Evolutionary conservation across 2,329 filamentous ascomycete genomes (phyloP), one percentile per base, ranked within the genome.

Genomic region (Ciborinia camelliae): DNA sequence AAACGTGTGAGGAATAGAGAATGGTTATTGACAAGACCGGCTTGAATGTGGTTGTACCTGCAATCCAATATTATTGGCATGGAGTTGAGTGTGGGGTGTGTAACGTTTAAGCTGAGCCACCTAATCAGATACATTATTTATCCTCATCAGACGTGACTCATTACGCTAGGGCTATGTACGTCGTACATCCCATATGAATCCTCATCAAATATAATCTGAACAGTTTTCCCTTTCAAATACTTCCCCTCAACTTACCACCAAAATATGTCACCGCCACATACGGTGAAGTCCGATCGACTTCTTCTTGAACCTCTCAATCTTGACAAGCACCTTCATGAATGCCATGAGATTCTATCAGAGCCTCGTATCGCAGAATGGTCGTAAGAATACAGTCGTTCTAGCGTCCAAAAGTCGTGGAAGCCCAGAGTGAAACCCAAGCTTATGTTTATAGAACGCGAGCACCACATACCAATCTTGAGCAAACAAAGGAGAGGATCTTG

Each of bases 281-380:
- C 37, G 26, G n/a, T 62, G 8, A 47, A 51, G 4, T 50, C 41
- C 23, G 14, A 63, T 12, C 43, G 32, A 23, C 23, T 63, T 2
- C 35, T 14, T 8, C 62, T 63, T 28, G 62, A 63, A 41, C 52
- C 43, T 43, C 47, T 63, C 3, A 32, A 37, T 58, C 23, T 14
- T 4, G 12, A 32, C 12, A 32, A 53, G 20, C 43, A 51, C 18
- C 32, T 63, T 18, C 1, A 43, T 41, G 26, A 10, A 4, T 58
- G 30, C 14, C 61, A 63, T n/a, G 15, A 45, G 1, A 30, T 63
- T 14, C 20, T 58, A 20, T 30, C 51, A 28, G 41, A 57, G 23
- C 43, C 43, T 37, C 52, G 32, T 30, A 48, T 6, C 14, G 30
- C 39, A 15, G 7, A 47, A 57, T 63, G 51, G 61, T 63, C 61